A percentile compares a stretch with the other conserved stretches of the same genome.
Conservation (phyloP, 352 stramenopile genomes). For the Globisporangium spiculum region DNA sequence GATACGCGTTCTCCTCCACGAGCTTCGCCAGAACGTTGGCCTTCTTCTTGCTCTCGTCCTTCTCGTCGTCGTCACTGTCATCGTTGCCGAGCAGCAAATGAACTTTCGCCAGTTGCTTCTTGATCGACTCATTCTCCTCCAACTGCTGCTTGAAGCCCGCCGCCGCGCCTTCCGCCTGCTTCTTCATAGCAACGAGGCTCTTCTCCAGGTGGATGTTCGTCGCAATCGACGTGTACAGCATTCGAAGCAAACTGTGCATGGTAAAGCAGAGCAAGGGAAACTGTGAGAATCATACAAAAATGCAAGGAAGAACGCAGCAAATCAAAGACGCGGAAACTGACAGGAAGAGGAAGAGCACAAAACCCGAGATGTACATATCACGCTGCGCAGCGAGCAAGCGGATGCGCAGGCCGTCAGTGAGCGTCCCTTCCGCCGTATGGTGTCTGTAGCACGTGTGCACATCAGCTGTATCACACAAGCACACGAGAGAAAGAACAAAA, state of each 20-base stretch:
- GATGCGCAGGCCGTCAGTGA: slow-evolving; percentile 78
- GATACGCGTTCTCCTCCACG: slow-evolving; percentile 57
- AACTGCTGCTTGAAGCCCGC: slow-evolving; percentile 65
- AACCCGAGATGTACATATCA: slow-evolving; percentile 88
- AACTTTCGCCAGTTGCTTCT: slow-evolving; percentile 69
- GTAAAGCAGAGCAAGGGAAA: neutral
- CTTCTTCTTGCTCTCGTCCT: slow-evolving; percentile 28
- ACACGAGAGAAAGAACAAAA: neutral
- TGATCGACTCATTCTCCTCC: slow-evolving; percentile 65
- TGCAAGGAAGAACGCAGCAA: neutral
- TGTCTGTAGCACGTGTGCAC: slow-evolving; percentile 72
- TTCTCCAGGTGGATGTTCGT: slow-evolving; percentile 74
- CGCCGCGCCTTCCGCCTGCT: slow-evolving; percentile 68
- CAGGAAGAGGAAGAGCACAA: slow-evolving; percentile 82
- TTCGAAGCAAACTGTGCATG: slow-evolving; percentile 41
- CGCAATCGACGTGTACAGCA: slow-evolving; percentile 71
- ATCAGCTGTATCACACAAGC: slow-evolving; percentile 40
- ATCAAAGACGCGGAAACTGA: slow-evolving; percentile 14
- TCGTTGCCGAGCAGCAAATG: slow-evolving; percentile 36
- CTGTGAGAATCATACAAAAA: neutral
- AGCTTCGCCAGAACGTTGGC: slow-evolving; percentile 47
- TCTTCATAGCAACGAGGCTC: slow-evolving; percentile 68
- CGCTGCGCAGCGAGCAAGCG: slow-evolving; percentile 72
- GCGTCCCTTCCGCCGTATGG: slow-evolving; percentile 45
- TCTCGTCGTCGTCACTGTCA: slow-evolving; percentile 22